phyloP scores from a whole-genome alignment of 495 filamentous ascomycete species.

The Aspergillus olivimuriae region DNA sequence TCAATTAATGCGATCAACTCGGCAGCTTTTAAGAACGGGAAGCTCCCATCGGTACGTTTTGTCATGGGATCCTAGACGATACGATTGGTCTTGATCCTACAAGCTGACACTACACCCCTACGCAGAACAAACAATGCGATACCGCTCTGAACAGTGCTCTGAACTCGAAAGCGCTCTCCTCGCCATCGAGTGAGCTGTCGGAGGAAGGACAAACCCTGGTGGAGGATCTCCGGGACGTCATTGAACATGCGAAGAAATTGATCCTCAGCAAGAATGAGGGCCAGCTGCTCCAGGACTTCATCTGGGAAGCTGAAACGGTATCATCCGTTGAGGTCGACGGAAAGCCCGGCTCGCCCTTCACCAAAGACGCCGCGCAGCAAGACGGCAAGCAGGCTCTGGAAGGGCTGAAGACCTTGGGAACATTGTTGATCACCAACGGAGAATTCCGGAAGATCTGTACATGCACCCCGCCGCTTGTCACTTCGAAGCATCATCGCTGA shows the following conservation, averaged over 20 bases:
- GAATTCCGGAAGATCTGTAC: slow-evolving; percentile 90
- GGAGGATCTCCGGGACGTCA: slow-evolving; percentile 69
- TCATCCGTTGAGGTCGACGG: slow-evolving; percentile 46
- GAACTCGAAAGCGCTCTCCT: slow-evolving; percentile 55
- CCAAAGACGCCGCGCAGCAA: slow-evolving; percentile 68
- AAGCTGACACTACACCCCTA: background rate
- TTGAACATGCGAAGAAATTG: slow-evolving; percentile 80
- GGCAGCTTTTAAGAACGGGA: slow-evolving; percentile 79
- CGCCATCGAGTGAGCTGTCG: slow-evolving; percentile 74
- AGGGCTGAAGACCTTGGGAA: slow-evolving; percentile 84
- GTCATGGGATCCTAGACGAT: background rate
- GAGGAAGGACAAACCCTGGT: slow-evolving; percentile 73
- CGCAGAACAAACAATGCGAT: slow-evolving; percentile 88
- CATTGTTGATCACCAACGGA: slow-evolving; percentile 87
- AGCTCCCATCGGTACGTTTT: slow-evolving; percentile 77
- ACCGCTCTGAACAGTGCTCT: slow-evolving; percentile 83
- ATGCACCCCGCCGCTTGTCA: slow-evolving; percentile 22
- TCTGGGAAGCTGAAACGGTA: slow-evolving; percentile 83
- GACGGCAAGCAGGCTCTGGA: slow-evolving; percentile 76
- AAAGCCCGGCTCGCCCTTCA: slow-evolving; percentile 58
- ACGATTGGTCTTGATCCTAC: background rate
- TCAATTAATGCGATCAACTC: slow-evolving; percentile 11
- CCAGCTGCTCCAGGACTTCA: slow-evolving; percentile 90
- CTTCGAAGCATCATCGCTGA: slow-evolving; percentile 17
- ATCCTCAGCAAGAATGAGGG: slow-evolving; percentile 95